A percentile compares a stretch with the other conserved stretches of the same genome.
Evolutionary conservation across 228 moss, liverwort and hornwort species (phyloP).

Genomic region (Sphagnum fallax): DNA sequence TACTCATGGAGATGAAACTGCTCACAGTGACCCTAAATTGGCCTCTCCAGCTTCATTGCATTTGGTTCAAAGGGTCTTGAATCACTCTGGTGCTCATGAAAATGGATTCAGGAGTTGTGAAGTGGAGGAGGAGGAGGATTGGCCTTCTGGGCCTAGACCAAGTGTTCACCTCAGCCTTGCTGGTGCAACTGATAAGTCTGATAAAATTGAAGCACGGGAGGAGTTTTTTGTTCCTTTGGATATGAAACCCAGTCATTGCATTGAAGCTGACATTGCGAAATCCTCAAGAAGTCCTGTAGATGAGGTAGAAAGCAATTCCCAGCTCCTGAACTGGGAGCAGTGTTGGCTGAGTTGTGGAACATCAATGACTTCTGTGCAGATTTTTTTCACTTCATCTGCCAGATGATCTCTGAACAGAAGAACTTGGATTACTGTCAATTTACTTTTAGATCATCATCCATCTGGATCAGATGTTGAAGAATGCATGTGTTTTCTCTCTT

Average conservation of each 20-base stretch:
- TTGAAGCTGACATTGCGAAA: background rate
- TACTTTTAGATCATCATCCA: background rate
- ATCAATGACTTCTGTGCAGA: background rate
- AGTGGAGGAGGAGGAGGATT: conserved; percentile 7
- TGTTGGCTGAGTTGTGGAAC: background rate
- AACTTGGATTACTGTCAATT: background rate
- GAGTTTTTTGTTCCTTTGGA: conserved; percentile 15
- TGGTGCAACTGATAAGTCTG: conserved; percentile 4
- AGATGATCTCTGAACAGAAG: background rate
- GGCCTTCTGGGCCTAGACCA: conserved; percentile 7
- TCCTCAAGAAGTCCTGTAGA: conserved; percentile 4
- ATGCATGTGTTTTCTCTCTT: background rate
- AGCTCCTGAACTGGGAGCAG: background rate
- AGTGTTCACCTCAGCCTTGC: conserved; percentile 10
- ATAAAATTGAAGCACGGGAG: conserved; percentile 6
- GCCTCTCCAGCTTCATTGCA: background rate
- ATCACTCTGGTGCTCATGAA: conserved; percentile 1
- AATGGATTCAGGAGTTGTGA: conserved; percentile 8
- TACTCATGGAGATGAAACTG: conserved; percentile 2
- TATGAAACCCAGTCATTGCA: background rate
- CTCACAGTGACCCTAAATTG: conserved; percentile 2
- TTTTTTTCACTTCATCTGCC: background rate
- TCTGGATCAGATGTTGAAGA: background rate
- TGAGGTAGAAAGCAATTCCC: background rate
- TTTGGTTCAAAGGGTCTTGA: background rate